Evolutionary conservation across 1,284 basidiomycete genomes (phyloP), one percentile per base, ranked within the genome.

Genomic region (Binderoboletus segoi): DNA sequence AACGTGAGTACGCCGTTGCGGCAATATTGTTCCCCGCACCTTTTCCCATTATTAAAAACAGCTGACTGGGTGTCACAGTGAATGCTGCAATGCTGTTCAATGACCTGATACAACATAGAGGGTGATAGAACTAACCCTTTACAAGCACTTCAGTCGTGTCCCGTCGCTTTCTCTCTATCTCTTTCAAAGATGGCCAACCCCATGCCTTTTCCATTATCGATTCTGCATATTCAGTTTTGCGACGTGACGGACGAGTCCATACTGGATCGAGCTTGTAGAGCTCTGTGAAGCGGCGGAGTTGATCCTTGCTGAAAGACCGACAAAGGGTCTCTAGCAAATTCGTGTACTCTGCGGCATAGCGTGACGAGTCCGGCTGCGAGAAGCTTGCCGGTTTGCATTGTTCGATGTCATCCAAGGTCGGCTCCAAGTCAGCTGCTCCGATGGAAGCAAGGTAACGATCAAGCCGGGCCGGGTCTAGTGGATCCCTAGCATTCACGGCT

Each of bases 21-120:
- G 4, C 23, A 56, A 58, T n/a, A 53, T 26, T 6, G 8, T 48
- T 46, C 42, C 26, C n/a, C 74, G 43, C 47, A 88, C 89, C 85
- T 79, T 80, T 85, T 41, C 90, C 89, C 58, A 91, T 77, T 28
- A 91, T 77, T 38, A 91, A 66, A 67, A 92, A 90, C 4, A 90
- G 76, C 61, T 89, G 79, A 53, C 77, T 79, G 2, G 83, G 78
- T 24, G 76, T 78, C 44, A 91, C 70, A 35, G 77, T 72, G 61
- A 88, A 81, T 5, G 70, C 90, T 92, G 61, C 8, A 50, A 48
- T 15, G 51, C 32, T 23, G 30, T 40, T 55, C 20, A 23, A 38
- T 61, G 26, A 50, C 48, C 32, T 44, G 4, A 53, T 40, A 58
- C 7, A 28, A 33, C 44, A 51, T 33, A 51, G 13, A 45, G 61